A percentile compares a stretch with the other conserved stretches of the same genome.
These are phyloP conservation scores for Podaxis carcinomalis DNA, from an alignment of 768 basidiomycete species.

Conservation along the genomic window DNA sequence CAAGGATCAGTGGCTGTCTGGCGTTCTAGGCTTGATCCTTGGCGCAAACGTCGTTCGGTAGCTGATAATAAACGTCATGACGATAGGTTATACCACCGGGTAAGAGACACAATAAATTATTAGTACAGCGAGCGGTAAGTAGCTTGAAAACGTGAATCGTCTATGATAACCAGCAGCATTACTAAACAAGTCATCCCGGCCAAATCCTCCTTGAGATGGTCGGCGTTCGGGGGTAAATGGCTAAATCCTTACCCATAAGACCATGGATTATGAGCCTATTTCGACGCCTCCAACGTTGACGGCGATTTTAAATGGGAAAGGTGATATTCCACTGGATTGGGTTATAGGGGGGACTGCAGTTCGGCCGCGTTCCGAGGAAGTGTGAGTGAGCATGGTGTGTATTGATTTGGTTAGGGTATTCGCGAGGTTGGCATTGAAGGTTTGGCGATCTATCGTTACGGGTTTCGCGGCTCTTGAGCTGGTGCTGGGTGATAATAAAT, in stretches of 20 bases:
- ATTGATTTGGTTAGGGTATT: conserved; percentile 62
- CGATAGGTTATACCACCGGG: no score
- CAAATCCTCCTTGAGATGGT: background rate
- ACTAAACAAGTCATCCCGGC: background rate
- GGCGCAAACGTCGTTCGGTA: no score
- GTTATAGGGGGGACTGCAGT: conserved; percentile 75
- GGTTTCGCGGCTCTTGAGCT: background rate
- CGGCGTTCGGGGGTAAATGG: background rate
- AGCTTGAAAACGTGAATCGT: no score
- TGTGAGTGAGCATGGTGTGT: conserved; percentile 68
- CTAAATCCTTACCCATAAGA: background rate
- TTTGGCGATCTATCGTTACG: conserved; percentile 32
- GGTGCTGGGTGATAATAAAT: background rate
- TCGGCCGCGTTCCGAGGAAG: conserved; percentile 74
- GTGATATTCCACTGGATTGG: conserved; percentile 71
- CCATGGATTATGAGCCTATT: conserved; percentile 28
- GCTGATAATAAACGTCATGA: no score
- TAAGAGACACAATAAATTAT: no score
- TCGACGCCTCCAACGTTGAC: conserved; percentile 69
- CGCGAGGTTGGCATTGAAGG: conserved; percentile 56
- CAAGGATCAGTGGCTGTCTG: no score
- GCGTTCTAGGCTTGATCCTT: no score
- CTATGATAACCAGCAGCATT: no score
- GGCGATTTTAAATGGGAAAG: conserved; percentile 69
- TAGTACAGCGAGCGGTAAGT: no score